A percentile compares a stretch with the other conserved stretches of the same genome.
These are phyloP conservation scores for Handroanthus guayacan DNA, from an alignment of 257 asterid genomes.

Conservation along the genomic window DNA sequence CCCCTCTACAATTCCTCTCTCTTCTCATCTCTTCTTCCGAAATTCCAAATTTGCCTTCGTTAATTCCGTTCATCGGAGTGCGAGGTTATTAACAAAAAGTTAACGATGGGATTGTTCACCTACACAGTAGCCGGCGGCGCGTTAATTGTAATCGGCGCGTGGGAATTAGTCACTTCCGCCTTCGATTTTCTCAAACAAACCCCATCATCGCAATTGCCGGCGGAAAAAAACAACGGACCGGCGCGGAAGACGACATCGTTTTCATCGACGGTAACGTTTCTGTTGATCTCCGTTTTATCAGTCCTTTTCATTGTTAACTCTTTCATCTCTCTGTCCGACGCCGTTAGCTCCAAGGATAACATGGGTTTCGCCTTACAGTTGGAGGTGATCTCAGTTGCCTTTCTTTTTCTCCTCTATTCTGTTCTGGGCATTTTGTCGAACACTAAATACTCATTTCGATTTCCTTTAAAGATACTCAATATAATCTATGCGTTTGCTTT, in stretches of 20 bases:
- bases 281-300: constrained; percentile 61
- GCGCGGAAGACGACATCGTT: constrained; percentile 33
- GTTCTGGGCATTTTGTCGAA: constrained; percentile 60
- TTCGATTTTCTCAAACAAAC: constrained; percentile 35
- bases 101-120: constrained; percentile 74
- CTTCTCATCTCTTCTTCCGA: too few relatives aligned
- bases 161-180: constrained; percentile 65
- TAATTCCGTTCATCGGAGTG: too few relatives aligned
- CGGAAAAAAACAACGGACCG: not conserved
- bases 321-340: constrained; percentile 70
- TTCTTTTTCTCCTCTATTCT: constrained; percentile 69
- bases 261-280: constrained; percentile 62
- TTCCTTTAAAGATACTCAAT: constrained; percentile 59
- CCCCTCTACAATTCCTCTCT: too few relatives aligned
- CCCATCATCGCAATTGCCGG: constrained; percentile 42
- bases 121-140: constrained; percentile 81
- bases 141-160: constrained; percentile 70
- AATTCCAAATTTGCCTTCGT: too few relatives aligned
- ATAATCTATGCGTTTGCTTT: constrained; percentile 73
- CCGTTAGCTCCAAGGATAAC: constrained; percentile 61
- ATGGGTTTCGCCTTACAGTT: constrained; percentile 75
- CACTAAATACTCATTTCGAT: constrained; percentile 41
- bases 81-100: too few relatives aligned
- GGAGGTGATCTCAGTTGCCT: constrained; percentile 68
- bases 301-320: constrained; percentile 64